Evolutionary conservation across 2,329 filamentous ascomycete species (phyloP).

Genomic region (Alternaria sp.): DNA sequence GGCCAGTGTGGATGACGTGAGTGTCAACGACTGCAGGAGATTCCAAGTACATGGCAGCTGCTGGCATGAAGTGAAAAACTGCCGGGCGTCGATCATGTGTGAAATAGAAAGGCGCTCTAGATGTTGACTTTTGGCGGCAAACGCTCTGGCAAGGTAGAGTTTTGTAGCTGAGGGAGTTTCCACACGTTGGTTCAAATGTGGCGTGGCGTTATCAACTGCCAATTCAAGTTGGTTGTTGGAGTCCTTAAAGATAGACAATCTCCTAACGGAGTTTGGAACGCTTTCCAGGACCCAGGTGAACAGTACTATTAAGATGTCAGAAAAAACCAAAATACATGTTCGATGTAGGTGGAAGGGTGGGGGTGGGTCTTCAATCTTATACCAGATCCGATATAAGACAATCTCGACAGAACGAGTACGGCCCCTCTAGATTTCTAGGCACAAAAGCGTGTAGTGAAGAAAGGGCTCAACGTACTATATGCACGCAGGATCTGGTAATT

Average conservation of each 20-base stretch:
- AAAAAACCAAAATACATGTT: slow-evolving; percentile 11
- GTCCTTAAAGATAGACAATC: slow-evolving; percentile 29
- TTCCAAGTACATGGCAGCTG: slow-evolving; percentile 29
- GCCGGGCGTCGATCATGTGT: slow-evolving; percentile 31
- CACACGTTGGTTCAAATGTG: slow-evolving; percentile 18
- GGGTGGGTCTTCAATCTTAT: too few relatives aligned
- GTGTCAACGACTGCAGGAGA: slow-evolving; percentile 26
- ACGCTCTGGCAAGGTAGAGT: slow-evolving; percentile 21
- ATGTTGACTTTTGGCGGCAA: slow-evolving; percentile 26
- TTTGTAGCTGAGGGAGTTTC: slow-evolving; percentile 22
- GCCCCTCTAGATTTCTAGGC: not conserved
- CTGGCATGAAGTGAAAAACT: slow-evolving; percentile 28
- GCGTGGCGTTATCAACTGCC: slow-evolving; percentile 21
- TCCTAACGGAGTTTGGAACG: slow-evolving; percentile 27
- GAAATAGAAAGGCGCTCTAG: slow-evolving; percentile 28
- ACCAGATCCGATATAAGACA: too few relatives aligned
- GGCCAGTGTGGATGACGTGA: slow-evolving; percentile 27
- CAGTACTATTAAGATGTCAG: slow-evolving; percentile 27
- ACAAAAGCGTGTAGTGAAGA: slow-evolving; percentile 7
- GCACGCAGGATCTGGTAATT: slow-evolving; percentile 16
- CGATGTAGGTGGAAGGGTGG: slow-evolving; percentile 7
- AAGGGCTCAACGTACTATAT: slow-evolving; percentile 19
- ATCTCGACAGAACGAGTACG: too few relatives aligned
- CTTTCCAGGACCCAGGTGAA: slow-evolving; percentile 18
- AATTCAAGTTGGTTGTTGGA: slow-evolving; percentile 26